These are phyloP conservation scores for Chenopodium quinoa DNA, from an alignment of 148 eudicot genomes.

Conservation along the genomic window DNA sequence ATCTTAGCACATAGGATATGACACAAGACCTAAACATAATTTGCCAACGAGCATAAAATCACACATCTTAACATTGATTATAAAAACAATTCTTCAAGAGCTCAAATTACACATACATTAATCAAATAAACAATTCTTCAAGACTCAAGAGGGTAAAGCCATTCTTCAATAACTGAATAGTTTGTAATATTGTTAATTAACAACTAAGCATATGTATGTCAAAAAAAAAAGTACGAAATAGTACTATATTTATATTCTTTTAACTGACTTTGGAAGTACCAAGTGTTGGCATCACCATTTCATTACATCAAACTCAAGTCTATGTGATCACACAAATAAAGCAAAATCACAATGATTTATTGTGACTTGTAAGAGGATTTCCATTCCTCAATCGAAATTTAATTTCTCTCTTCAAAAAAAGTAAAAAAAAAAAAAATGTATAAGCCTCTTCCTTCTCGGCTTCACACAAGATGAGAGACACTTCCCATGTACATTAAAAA, in stretches of 20 bases:
- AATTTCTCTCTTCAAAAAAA: not conserved
- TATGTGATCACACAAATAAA: not conserved
- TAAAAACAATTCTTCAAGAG: no score
- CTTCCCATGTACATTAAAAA: constrained; percentile 16
- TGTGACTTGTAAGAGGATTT: constrained; percentile 15
- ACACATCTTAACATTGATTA: no score
- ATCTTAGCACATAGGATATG: no score
- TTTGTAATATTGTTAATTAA: no score
- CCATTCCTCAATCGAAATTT: constrained; percentile 9
- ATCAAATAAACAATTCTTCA: no score
- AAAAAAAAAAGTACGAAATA: no score
- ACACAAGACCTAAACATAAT: no score
- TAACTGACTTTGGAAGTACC: not conserved
- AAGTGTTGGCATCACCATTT: not conserved
- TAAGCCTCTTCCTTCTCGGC: constrained; percentile 62
- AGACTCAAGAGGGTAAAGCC: no score
- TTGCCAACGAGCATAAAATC: no score
- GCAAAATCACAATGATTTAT: constrained; percentile 19
- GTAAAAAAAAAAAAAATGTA: not conserved
- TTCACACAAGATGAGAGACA: constrained; percentile 75
- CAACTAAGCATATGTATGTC: no score
- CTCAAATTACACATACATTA: no score
- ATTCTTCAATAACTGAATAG: no score
- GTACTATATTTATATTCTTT: not conserved
- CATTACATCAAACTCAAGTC: not conserved